phyloP scores from a whole-genome alignment of 2,329 filamentous ascomycete species.

The Aschersonia sp. region DNA sequence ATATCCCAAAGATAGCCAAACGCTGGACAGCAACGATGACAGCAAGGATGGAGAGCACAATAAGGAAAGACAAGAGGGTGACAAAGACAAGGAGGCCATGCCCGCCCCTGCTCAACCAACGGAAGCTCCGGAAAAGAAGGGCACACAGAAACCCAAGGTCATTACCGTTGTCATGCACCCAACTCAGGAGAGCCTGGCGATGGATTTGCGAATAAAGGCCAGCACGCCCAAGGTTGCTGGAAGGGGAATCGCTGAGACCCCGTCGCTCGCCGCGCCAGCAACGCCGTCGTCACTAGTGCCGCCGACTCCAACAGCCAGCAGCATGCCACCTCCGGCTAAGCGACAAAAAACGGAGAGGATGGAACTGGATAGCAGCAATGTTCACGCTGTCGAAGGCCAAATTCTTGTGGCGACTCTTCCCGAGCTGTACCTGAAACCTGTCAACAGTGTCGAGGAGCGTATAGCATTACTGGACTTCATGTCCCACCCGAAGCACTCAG shows the following conservation, averaged over 20 bases:
- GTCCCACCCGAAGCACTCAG: constrained; percentile 62
- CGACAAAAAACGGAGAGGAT: constrained; percentile 56
- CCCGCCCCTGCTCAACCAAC: constrained; percentile 32
- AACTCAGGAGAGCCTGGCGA: constrained; percentile 59
- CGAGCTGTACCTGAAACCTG: constrained; percentile 64
- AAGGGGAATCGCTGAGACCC: constrained; percentile 16
- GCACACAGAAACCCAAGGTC: constrained; percentile 42
- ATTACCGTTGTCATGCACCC: constrained; percentile 75
- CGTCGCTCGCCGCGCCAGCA: constrained; percentile 45
- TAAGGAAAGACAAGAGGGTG: constrained; percentile 12
- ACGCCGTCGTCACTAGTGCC: constrained; percentile 48
- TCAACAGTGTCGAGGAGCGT: constrained; percentile 51
- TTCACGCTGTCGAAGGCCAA: constrained; percentile 62
- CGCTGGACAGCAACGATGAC: constrained; percentile 10
- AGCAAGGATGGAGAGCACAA: constrained; percentile 21
- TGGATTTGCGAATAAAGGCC: constrained; percentile 63
- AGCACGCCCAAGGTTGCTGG: constrained; percentile 44
- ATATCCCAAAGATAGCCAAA: constrained; percentile 47
- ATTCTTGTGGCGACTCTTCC: constrained; percentile 60
- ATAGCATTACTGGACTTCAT: constrained; percentile 58
- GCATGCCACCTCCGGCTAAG: constrained; percentile 47
- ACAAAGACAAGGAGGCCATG: constrained; percentile 44
- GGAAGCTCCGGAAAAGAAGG: constrained; percentile 22
- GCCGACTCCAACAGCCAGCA: constrained; percentile 44
- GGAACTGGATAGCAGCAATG: constrained; percentile 60